These are phyloP conservation scores for Aspergillus cristatus DNA, from an alignment of 495 filamentous ascomycete genomes.

Conservation along the genomic window DNA sequence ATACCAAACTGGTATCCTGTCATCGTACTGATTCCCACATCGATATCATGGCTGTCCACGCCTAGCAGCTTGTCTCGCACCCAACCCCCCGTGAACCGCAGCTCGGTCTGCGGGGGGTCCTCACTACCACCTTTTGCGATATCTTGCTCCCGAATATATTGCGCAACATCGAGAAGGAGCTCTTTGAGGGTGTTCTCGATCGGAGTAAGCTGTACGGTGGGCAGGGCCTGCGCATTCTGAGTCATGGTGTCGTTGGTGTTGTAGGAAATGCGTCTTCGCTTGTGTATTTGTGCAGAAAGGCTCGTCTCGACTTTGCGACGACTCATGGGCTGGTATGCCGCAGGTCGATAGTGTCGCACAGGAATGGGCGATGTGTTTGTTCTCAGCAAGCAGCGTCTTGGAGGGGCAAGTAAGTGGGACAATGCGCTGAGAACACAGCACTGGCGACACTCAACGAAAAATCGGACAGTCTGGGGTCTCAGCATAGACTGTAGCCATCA, in stretches of 20 bases:
- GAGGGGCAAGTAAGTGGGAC: slow-evolving; percentile 6
- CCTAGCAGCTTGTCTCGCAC: slow-evolving; percentile 93
- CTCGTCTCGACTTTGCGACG: slow-evolving; percentile 11
- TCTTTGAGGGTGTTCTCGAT: slow-evolving; percentile 58
- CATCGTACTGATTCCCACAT: slow-evolving; percentile 91
- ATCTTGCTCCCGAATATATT: slow-evolving; percentile 52
- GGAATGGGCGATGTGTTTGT: neutral
- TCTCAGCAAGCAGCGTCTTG: slow-evolving; percentile 7
- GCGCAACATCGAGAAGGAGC: slow-evolving; percentile 66
- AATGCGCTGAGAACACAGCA: slow-evolving; percentile 5
- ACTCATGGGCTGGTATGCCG: slow-evolving; percentile 20
- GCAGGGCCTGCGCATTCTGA: slow-evolving; percentile 6
- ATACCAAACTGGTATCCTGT: slow-evolving; percentile 75
- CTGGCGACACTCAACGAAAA: slow-evolving; percentile 13
- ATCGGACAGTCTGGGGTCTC: slow-evolving; percentile 8
- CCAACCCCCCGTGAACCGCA: slow-evolving; percentile 97
- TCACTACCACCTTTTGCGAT: slow-evolving; percentile 23
- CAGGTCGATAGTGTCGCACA: neutral
- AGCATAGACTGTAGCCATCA: slow-evolving; percentile 18
- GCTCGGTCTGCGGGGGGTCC: slow-evolving; percentile 20
- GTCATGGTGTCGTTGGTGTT: slow-evolving; percentile 13
- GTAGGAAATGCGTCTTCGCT: slow-evolving; percentile 28
- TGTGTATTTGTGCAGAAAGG: slow-evolving; percentile 18
- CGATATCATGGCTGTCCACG: slow-evolving; percentile 77
- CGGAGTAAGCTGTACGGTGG: slow-evolving; percentile 50